Evolutionary conservation across 2,329 filamentous ascomycete genomes (phyloP).

Genomic region (Cordyceps tenuipes): DNA sequence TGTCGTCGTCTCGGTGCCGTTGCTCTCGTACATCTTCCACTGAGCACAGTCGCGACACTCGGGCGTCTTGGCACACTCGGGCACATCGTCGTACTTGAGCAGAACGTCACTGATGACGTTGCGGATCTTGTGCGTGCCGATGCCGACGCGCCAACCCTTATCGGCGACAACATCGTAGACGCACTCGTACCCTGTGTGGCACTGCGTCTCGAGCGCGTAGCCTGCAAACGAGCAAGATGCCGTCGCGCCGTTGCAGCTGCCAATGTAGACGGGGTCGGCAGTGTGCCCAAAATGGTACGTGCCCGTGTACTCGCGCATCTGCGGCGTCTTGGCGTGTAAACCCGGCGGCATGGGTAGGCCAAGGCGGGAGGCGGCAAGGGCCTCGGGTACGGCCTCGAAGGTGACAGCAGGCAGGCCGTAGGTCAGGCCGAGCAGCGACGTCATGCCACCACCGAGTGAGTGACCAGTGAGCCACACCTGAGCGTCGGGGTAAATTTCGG

Average conservation of each 20-base stretch:
- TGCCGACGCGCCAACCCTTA: slow-evolving; percentile 83
- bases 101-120: slow-evolving; percentile 84
- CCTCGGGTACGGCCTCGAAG: slow-evolving; percentile 88
- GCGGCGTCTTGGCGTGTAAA: slow-evolving; percentile 60
- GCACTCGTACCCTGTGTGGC: slow-evolving; percentile 81
- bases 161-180: slow-evolving; percentile 88
- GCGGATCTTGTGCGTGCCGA: slow-evolving; percentile 85
- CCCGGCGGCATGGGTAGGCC: slow-evolving; percentile 81
- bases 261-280: slow-evolving; percentile 90
- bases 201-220: slow-evolving; percentile 89
- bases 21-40: slow-evolving; percentile 94
- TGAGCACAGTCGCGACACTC: slow-evolving; percentile 83
- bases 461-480: slow-evolving; percentile 88
- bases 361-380: slow-evolving; percentile 73
- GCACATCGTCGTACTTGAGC: slow-evolving; percentile 71
- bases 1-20: slow-evolving; percentile 70
- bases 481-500: slow-evolving; percentile 73
- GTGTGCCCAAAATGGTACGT: slow-evolving; percentile 91
- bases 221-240: slow-evolving; percentile 85
- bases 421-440: slow-evolving; percentile 80
- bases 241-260: slow-evolving; percentile 82
- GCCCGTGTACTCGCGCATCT: slow-evolving; percentile 64
- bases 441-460: slow-evolving; percentile 83
- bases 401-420: slow-evolving; percentile 88
- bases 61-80: slow-evolving; percentile 64